Evolutionary conservation across 306 rosid species (phyloP).

Genomic region (Cucurbita argyrosperma): DNA sequence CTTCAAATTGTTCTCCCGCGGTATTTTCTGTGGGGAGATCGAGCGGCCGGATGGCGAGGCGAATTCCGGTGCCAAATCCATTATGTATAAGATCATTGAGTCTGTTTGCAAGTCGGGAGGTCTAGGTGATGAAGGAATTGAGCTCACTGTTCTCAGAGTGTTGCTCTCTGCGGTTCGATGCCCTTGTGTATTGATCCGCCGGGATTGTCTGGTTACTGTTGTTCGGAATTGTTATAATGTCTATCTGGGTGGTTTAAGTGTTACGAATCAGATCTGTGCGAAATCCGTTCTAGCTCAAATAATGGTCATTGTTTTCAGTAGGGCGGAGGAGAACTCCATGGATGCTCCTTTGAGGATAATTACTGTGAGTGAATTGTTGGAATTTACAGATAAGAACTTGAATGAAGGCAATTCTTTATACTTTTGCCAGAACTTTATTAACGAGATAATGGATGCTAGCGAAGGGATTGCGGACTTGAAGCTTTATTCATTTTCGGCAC

Average conservation of each 20-base stretch:
- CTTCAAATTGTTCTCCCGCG: constrained; percentile 78
- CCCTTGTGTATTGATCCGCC: constrained; percentile 61
- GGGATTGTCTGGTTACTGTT: constrained; percentile 60
- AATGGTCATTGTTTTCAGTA: constrained; percentile 60
- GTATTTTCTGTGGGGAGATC: constrained; percentile 66
- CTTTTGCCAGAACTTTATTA: constrained; percentile 65
- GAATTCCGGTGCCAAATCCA: constrained; percentile 8
- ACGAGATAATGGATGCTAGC: constrained; percentile 69
- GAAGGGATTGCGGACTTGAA: constrained; percentile 32
- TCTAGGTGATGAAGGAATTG: constrained; percentile 72
- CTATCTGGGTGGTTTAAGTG: constrained; percentile 88
- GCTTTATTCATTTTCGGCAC: constrained; percentile 2
- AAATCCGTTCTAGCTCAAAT: constrained; percentile 96
- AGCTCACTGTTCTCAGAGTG: constrained; percentile 65
- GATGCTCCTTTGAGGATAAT: constrained; percentile 28
- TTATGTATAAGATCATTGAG: constrained; percentile 44
- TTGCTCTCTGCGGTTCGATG: constrained; percentile 77
- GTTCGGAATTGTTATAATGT: constrained; percentile 92
- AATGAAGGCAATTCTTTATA: constrained; percentile 87
- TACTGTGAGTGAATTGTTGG: constrained; percentile 67
- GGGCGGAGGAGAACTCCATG: constrained; percentile 72
- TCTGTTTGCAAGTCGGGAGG: constrained; percentile 69
- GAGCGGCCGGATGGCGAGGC: constrained; percentile 22
- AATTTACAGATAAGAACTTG: constrained; percentile 85
- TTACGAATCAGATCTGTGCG: constrained; percentile 98